phyloP scores from a whole-genome alignment of 2,329 filamentous ascomycete species.

The Tympanopsis confertula region DNA sequence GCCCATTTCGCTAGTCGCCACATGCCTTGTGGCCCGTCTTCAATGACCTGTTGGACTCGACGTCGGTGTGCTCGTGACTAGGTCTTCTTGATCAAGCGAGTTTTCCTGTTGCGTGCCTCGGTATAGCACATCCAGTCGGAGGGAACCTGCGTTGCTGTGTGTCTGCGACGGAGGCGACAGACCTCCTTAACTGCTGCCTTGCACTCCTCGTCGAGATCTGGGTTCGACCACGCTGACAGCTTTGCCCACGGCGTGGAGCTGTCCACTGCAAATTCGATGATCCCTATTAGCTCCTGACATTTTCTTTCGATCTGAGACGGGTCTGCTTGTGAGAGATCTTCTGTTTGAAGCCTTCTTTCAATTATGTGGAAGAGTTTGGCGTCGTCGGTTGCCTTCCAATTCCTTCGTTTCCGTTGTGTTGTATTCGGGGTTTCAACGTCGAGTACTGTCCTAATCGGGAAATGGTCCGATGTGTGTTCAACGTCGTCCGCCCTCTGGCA shows the following conservation, averaged over 20 bases:
- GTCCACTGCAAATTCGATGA: background rate
- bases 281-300: too few species aligned
- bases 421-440: slow-evolving; percentile 4
- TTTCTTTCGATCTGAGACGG: too few species aligned
- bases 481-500: slow-evolving; percentile 5
- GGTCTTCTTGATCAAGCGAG: slow-evolving; percentile 3
- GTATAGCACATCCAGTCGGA: background rate
- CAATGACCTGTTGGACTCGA: slow-evolving; percentile 1
- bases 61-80: slow-evolving; percentile 3
- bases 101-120: background rate
- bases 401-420: slow-evolving; percentile 2
- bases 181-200: background rate
- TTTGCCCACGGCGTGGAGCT: background rate
- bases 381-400: slow-evolving; percentile 4
- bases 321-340: too few species aligned
- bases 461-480: slow-evolving; percentile 11
- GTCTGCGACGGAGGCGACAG: background rate
- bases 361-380: background rate
- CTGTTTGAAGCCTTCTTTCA: too few species aligned
- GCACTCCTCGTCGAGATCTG: background rate
- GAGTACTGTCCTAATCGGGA: slow-evolving; percentile 9
- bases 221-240: background rate
- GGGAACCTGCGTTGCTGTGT: background rate
- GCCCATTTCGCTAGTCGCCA: slow-evolving; percentile 5
- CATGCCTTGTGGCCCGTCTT: too few species aligned